A percentile compares a stretch with the other conserved stretches of the same genome.
Conservation (phyloP, 257 asterid species). For the Anisodus acutangulus region DNA sequence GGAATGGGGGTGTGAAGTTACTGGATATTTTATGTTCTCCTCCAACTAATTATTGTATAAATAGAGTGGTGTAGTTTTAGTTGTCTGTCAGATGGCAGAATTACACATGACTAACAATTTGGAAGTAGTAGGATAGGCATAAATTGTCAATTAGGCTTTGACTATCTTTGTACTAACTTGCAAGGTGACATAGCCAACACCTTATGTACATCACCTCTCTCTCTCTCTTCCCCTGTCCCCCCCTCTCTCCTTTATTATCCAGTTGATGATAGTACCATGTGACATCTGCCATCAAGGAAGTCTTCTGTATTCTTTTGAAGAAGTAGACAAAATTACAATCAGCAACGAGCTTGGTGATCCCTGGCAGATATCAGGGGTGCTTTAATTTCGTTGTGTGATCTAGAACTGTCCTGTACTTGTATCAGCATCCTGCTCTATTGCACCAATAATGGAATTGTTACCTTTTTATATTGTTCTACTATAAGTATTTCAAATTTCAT, state of each 20-base stretch:
- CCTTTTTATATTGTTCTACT: neutral
- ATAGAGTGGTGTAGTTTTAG: slow-evolving; percentile 36
- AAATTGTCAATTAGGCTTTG: slow-evolving; percentile 26
- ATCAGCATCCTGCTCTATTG: neutral
- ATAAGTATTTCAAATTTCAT: neutral
- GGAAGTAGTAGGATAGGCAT: slow-evolving; percentile 20
- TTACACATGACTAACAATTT: slow-evolving; percentile 27
- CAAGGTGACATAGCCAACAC: slow-evolving; percentile 25
- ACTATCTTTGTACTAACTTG: slow-evolving; percentile 36
- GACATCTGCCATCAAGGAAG: neutral
- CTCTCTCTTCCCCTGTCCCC: slow-evolving; percentile 33
- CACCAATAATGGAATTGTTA: neutral
- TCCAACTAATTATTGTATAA: slow-evolving; percentile 36
- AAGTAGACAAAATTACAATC: neutral
- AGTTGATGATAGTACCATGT: neutral
- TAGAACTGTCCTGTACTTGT: slow-evolving; percentile 11
- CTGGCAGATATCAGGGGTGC: neutral
- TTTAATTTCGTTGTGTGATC: neutral
- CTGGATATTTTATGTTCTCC: slow-evolving; percentile 5
- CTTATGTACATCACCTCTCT: slow-evolving; percentile 27
- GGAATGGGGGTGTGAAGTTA: neutral
- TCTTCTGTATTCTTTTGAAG: neutral
- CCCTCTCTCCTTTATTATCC: neutral
- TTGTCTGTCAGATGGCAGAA: slow-evolving; percentile 25
- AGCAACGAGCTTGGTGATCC: neutral